Base-by-base conservation (phyloP, 441 rosid species). In the Dalechampia spathulata region DNA sequence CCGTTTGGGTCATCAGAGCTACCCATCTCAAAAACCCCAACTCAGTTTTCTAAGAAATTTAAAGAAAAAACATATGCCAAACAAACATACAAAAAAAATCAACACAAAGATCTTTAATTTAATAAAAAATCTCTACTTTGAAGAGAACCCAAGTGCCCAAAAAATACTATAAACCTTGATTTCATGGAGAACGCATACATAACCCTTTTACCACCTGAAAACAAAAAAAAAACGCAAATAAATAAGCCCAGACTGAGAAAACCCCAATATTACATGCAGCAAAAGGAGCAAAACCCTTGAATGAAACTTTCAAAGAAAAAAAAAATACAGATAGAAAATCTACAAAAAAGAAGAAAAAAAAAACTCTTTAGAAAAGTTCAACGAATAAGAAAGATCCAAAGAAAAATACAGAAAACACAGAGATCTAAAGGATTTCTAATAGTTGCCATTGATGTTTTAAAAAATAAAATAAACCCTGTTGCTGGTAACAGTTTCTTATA, bases 1-100 rank as follows among this genome's bases (percentile, higher is more conserved):
- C 63, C 55, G 70, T 69, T 73, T 67, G 66, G 76, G 76, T 78
- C 96, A 64, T 74, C 89, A 58, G 85, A 78, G 71, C 86, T 70
- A 70, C 89, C 96, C 97, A 93, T 93, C 78, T 50, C 72, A 76
- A 59, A 67, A 55, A 30, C 58, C 61, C 65, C 59, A 34, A 57
- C 61, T 42, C 63, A 62, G 42, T 58, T 59, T 61, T 58, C 42
- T 46, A 13, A 41, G 64, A 39, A 3, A n/a, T n/a, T n/a, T n/a
- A n/a, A n/a, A 16, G 14, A 14, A 7, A 5, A 17, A 34, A 40
- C 16, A 56, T 50, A 34, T 23, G 34, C 11, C 22, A 62, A 52
- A 19, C 36, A 49, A 41, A 38, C 26, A 23, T 25, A 6, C 41
- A 49, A 40, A 62, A 43, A 40, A 42, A 49, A 2, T 42, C 54